phyloP scores from a whole-genome alignment of 2,329 filamentous ascomycete species.

The Ramularia endophylla region DNA sequence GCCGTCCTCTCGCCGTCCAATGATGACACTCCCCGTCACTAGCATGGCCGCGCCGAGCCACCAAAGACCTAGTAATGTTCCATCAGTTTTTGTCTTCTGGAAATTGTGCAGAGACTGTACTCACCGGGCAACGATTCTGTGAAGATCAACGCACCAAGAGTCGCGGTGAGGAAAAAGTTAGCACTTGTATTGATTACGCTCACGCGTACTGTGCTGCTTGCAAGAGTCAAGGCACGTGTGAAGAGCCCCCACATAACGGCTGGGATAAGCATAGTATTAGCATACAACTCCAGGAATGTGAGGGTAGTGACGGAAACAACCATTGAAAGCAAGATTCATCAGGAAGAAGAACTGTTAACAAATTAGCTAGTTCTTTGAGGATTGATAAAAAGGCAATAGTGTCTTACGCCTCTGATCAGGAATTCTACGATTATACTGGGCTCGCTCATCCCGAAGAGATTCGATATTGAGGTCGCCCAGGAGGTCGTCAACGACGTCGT shows the following conservation, averaged over 20 bases:
- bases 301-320: no score
- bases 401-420: conserved; percentile 46
- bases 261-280: no score
- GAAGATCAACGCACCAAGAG: conserved; percentile 66
- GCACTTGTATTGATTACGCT: conserved; percentile 76
- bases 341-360: conserved; percentile 61
- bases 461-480: conserved; percentile 46
- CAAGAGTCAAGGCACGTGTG: conserved; percentile 68
- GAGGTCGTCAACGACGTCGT: conserved; percentile 54
- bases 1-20: conserved; percentile 61
- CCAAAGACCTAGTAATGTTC: conserved; percentile 52
- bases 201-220: conserved; percentile 70
- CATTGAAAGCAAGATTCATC: conserved; percentile 67
- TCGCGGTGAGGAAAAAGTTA: conserved; percentile 73
- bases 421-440: conserved; percentile 46
- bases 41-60: conserved; percentile 68
- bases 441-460: conserved; percentile 41
- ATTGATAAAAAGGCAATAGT: not conserved
- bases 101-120: not conserved
- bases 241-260: conserved; percentile 81
- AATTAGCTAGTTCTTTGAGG: not conserved
- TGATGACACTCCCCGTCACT: conserved; percentile 71
- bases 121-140: conserved; percentile 58
- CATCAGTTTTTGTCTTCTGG: not conserved
- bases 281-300: no score